Evolutionary conservation across 495 filamentous ascomycete species (phyloP).

Genomic region (Penicillium nucicola): DNA sequence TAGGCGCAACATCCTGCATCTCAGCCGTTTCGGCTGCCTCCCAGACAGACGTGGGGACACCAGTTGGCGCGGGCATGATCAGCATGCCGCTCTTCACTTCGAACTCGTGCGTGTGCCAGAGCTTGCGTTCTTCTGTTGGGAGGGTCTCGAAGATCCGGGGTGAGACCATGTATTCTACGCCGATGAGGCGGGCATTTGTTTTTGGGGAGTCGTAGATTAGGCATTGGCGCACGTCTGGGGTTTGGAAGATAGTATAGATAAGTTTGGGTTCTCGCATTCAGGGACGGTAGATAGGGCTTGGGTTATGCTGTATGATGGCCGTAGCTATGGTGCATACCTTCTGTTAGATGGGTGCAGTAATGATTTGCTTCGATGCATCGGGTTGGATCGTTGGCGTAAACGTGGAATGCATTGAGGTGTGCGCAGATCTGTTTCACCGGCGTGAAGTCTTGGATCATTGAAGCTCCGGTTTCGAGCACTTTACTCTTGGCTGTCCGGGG

Average conservation of each 20-base stretch:
- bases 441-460: constrained; percentile 62
- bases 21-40: constrained; percentile 73
- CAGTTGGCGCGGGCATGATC: constrained; percentile 69
- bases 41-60: constrained; percentile 58
- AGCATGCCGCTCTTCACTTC: constrained; percentile 87
- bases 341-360: constrained; percentile 78
- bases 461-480: constrained; percentile 64
- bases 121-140: constrained; percentile 58
- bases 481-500: constrained; percentile 53
- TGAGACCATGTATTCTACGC: constrained; percentile 91
- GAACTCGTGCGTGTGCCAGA: constrained; percentile 82
- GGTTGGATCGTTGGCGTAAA: constrained; percentile 65
- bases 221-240: constrained; percentile 69
- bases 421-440: constrained; percentile 78
- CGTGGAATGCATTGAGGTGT: constrained; percentile 82
- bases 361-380: constrained; percentile 77
- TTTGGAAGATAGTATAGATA: too few relatives aligned
- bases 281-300: background rate
- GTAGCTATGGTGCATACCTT: constrained; percentile 36
- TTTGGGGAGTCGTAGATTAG: constrained; percentile 74
- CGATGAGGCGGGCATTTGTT: constrained; percentile 69
- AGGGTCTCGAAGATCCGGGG: constrained; percentile 66
- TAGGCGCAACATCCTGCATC: constrained; percentile 66
- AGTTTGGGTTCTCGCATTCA: background rate
- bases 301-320: background rate